Conservation (phyloP, 805 yeast species). For the Metschnikowia continentalis region DNA sequence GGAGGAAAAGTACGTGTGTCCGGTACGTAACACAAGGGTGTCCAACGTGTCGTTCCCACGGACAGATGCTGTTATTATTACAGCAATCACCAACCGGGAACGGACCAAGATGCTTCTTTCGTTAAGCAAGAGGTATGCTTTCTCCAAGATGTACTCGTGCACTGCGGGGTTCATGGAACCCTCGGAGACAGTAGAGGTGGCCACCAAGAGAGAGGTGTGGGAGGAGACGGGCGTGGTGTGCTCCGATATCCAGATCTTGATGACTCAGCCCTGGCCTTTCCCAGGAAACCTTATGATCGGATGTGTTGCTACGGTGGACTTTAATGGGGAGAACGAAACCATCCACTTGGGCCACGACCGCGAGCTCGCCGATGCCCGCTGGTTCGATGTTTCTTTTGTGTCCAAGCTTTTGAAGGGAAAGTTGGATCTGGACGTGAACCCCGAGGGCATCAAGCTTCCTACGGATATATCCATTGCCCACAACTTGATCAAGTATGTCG, state of each 20-base stretch:
- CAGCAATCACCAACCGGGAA: slow-evolving; percentile 64
- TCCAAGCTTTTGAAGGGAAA: slow-evolving; percentile 32
- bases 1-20: slow-evolving; percentile 26
- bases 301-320: slow-evolving; percentile 74
- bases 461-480: slow-evolving; percentile 42
- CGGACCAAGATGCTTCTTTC: slow-evolving; percentile 67
- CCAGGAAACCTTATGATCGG: slow-evolving; percentile 94
- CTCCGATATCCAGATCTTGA: slow-evolving; percentile 51
- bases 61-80: slow-evolving; percentile 84
- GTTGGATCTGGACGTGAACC: slow-evolving; percentile 23
- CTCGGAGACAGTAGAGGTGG: slow-evolving; percentile 84
- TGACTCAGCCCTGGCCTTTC: slow-evolving; percentile 97
- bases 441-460: slow-evolving; percentile 41
- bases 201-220: slow-evolving; percentile 86
- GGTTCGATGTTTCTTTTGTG: slow-evolving; percentile 66
- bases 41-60: slow-evolving; percentile 87
- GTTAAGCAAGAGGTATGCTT: slow-evolving; percentile 57
- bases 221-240: slow-evolving; percentile 89
- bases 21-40: slow-evolving; percentile 40
- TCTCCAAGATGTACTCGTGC: slow-evolving; percentile 63
- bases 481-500: slow-evolving; percentile 39
- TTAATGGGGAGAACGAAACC: slow-evolving; percentile 58
- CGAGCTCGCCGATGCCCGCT: slow-evolving; percentile 79
- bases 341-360: slow-evolving; percentile 78
- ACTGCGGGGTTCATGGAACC: slow-evolving; percentile 97